A percentile compares a stretch with the other conserved stretches of the same genome.
Evolutionary conservation across 495 filamentous ascomycete genomes (phyloP).

Genomic region (Cercophora sp.): DNA sequence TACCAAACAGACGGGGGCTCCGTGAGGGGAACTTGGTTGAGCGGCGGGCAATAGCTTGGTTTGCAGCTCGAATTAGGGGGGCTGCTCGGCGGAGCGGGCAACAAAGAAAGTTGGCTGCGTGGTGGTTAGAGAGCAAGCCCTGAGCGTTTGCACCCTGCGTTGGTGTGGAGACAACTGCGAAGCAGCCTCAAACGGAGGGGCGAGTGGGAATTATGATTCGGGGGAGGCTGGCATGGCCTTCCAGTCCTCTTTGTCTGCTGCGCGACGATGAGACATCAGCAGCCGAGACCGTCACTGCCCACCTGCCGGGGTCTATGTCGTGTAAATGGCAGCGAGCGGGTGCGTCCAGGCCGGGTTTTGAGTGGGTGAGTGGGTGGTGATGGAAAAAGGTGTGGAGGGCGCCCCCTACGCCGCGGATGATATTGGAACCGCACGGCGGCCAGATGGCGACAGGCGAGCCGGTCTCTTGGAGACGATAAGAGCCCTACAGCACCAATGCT

Average conservation of each 20-base stretch:
- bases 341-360: constrained; percentile 1
- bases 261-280: constrained; percentile 21
- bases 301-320: not conserved
- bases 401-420: constrained; percentile 23
- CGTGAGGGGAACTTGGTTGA: not conserved
- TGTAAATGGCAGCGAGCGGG: not conserved
- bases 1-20: constrained; percentile 15
- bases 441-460: not conserved
- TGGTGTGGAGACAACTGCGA: constrained; percentile 20
- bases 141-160: constrained; percentile 15
- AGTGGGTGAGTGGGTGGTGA: too few species aligned
- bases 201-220: constrained; percentile 14
- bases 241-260: constrained; percentile 26
- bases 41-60: constrained; percentile 4
- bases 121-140: constrained; percentile 15
- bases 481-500: constrained; percentile 17
- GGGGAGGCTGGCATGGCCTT: constrained; percentile 11
- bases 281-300: constrained; percentile 10
- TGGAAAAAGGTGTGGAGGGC: constrained; percentile 23
- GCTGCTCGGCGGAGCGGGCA: constrained; percentile 7
- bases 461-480: constrained; percentile 7
- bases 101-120: constrained; percentile 23
- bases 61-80: constrained; percentile 17
- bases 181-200: constrained; percentile 20
- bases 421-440: constrained; percentile 5